Evolutionary conservation across 2,329 filamentous ascomycete species (phyloP), one percentile per base, ranked within the genome.

Genomic region (Keithomyces neogunnii): DNA sequence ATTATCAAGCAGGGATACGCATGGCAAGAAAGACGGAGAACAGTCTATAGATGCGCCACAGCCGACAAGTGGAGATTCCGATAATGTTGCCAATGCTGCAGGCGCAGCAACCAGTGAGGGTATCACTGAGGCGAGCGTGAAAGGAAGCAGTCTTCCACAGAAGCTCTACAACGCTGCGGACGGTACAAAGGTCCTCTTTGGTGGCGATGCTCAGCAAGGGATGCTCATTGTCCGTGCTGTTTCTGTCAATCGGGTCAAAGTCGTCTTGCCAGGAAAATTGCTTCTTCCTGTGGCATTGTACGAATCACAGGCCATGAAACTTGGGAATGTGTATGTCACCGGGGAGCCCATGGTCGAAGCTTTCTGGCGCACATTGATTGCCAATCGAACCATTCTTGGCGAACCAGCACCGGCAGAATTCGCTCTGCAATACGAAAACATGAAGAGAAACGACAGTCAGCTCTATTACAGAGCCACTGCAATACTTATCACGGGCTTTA

Each of bases 341-440:
- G 52, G 52, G 31, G 50, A 52, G 28, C 32, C 52, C 29, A 45
- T 47, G 10, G 36, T 43, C 5, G 52, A 54, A 42, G 52, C 52
- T n/a, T 30, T 52, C 2, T 54, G 52, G 50, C 52, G 52, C 7
- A 54, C 50, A 19, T 19, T 52, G 31, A 46, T 50, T 26, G 52
- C 39, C 8, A 54, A 54, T 47, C 42, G 50, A 35, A 52, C 52
- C 32, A 47, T 47, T 11, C 36, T 43, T 31, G 52, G 50, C 5
- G 45, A 42, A 29, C 43, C 11, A 10, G 50, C 50, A 5, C 50
- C 50, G 11, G 45, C 50, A 2, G 50, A 47, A 26, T 54, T 49
- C 26, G 50, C 35, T 13, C 6, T 35, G 36, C 52, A 52, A 31
- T 54, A 54, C 31, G 39, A 52, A 45, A 50, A 45, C 33, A 45